These are phyloP conservation scores for Vigna nakashimae DNA, from an alignment of 306 rosid species.

Conservation along the genomic window DNA sequence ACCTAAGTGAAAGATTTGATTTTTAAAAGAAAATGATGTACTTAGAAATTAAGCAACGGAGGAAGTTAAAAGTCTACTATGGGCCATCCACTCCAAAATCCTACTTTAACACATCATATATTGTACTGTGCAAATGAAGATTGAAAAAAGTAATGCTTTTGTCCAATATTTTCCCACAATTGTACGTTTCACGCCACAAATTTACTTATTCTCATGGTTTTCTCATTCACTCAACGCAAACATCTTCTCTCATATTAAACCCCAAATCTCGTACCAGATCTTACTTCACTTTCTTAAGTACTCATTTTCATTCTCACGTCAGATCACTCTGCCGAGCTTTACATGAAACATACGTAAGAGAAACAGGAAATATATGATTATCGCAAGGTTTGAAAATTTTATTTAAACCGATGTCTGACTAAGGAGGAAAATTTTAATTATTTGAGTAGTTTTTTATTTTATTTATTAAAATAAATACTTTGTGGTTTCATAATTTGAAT, in stretches of 20 bases:
- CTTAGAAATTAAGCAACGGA: conserved; percentile 36
- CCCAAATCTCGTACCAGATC: background rate
- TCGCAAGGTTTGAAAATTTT: background rate
- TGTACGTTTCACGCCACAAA: background rate
- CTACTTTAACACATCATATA: conserved; percentile 11
- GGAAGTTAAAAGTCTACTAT: background rate
- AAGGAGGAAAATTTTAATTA: background rate
- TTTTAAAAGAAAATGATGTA: conserved; percentile 20
- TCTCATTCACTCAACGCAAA: background rate
- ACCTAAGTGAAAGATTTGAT: background rate
- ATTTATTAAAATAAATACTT: background rate
- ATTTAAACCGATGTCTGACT: background rate
- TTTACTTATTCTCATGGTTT: background rate
- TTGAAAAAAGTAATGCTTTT: conserved; percentile 16
- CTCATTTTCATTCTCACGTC: background rate
- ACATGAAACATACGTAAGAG: background rate
- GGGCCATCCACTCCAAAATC: conserved; percentile 15
- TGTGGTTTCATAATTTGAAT: background rate
- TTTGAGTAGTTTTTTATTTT: background rate
- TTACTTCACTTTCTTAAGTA: background rate
- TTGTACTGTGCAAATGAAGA: background rate
- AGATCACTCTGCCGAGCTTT: background rate
- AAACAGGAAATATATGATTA: background rate
- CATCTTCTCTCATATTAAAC: background rate
- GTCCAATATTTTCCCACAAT: conserved; percentile 6